These are phyloP conservation scores for Fraxinus xanthoxyloides DNA, from an alignment of 305 asterid genomes.

Conservation along the genomic window DNA sequence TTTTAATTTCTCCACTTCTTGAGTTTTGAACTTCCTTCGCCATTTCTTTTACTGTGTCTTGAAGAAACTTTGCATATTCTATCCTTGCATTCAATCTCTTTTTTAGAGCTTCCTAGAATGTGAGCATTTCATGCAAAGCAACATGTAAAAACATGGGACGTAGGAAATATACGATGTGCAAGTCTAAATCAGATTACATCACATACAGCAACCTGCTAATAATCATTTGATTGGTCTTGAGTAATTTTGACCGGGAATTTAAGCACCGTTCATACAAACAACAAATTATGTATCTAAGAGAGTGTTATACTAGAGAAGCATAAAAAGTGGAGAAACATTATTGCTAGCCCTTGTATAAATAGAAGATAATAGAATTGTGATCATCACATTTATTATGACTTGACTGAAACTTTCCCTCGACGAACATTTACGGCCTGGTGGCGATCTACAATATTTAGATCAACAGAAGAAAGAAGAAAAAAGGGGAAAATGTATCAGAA, in stretches of 20 bases:
- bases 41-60: constrained; percentile 98
- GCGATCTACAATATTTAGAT: constrained; percentile 3
- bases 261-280: background rate
- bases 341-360: background rate
- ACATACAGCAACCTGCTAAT: background rate
- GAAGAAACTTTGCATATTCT: constrained; percentile 95
- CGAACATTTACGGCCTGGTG: constrained; percentile 9
- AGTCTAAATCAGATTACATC: constrained; percentile 17
- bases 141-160: constrained; percentile 18
- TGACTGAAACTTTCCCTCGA: background rate
- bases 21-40: constrained; percentile 96
- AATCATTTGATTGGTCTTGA: constrained; percentile 9
- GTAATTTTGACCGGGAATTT: constrained; percentile 3
- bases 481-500: background rate
- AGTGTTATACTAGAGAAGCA: background rate
- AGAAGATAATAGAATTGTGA: background rate
- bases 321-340: background rate
- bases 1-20: constrained; percentile 85
- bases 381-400: background rate
- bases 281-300: background rate
- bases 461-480: background rate
- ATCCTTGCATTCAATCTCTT: constrained; percentile 84
- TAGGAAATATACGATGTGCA: constrained; percentile 12
- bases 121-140: constrained; percentile 28
- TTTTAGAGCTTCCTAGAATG: constrained; percentile 74